A percentile compares a stretch with the other conserved stretches of the same genome.
phyloP scores from a whole-genome alignment of 2,329 filamentous ascomycete genomes.

The Chalaropsis thielavioides region DNA sequence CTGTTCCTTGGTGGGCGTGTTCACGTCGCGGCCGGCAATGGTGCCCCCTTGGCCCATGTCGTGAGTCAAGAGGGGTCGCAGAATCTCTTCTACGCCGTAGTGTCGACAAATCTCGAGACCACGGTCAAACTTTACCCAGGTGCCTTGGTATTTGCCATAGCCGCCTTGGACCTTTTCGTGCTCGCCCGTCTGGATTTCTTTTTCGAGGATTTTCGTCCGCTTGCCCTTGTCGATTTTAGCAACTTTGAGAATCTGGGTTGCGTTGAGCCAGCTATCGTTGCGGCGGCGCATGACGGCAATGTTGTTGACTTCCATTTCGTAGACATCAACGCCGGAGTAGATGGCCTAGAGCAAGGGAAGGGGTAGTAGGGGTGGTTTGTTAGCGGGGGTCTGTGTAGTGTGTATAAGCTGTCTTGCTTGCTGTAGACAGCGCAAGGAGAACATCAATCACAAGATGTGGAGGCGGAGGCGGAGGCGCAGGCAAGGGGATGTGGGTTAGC shows the following conservation, averaged over 20 bases:
- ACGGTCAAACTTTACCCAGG: slow-evolving; percentile 90
- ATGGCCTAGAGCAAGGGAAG: slow-evolving; percentile 43
- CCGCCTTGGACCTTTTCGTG: slow-evolving; percentile 98
- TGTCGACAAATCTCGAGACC: slow-evolving; percentile 82
- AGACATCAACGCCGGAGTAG: slow-evolving; percentile 90
- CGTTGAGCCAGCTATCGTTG: slow-evolving; percentile 92
- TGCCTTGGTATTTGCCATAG: slow-evolving; percentile 97
- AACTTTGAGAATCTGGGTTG: slow-evolving; percentile 95
- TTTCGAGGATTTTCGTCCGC: slow-evolving; percentile 92
- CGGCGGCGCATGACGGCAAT: slow-evolving; percentile 92
- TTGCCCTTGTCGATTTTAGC: slow-evolving; percentile 96
- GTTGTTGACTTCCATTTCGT: slow-evolving; percentile 94
- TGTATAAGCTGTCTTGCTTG: slow-evolving; percentile 24
- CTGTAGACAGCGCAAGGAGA: background rate
- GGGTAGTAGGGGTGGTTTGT: background rate
- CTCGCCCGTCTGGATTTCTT: slow-evolving; percentile 89
- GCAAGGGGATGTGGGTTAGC: slow-evolving; percentile 18
- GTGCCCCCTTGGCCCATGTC: slow-evolving; percentile 67
- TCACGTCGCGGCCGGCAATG: slow-evolving; percentile 56
- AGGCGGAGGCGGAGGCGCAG: background rate
- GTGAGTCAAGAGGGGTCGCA: slow-evolving; percentile 62
- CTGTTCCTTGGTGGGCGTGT: slow-evolving; percentile 96
- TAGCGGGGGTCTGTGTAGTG: background rate
- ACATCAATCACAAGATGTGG: slow-evolving; percentile 15
- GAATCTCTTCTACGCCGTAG: slow-evolving; percentile 60